These are phyloP conservation scores for Dendrobium chrysotoxum DNA, from an alignment of 106 monocot species.

Conservation along the genomic window DNA sequence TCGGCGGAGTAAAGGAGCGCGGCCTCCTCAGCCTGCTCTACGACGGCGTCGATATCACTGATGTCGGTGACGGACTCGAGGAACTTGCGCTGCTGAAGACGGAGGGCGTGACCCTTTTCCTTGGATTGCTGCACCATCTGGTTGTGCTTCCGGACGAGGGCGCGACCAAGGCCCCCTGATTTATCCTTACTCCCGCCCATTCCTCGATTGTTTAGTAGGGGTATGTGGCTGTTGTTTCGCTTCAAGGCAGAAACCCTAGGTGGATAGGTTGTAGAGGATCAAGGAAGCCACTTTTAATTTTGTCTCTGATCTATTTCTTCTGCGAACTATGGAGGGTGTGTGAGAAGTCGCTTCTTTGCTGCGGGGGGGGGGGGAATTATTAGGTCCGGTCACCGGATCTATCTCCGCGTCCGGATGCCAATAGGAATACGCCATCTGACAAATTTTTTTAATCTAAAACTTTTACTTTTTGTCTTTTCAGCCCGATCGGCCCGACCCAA, in stretches of 20 bases:
- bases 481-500: no score
- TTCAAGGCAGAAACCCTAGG: slow-evolving; percentile 4
- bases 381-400: no score
- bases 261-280: background rate
- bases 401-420: no score
- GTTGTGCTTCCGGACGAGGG: slow-evolving; percentile 76
- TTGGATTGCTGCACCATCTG: slow-evolving; percentile 54
- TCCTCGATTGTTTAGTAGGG: background rate
- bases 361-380: no score
- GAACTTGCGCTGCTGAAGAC: slow-evolving; percentile 19
- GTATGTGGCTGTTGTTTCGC: background rate
- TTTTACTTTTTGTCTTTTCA: no score
- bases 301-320: background rate
- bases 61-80: slow-evolving; percentile 81
- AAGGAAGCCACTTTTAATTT: background rate
- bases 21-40: slow-evolving; percentile 58
- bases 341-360: no score
- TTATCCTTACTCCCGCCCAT: slow-evolving; percentile 55
- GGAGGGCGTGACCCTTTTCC: slow-evolving; percentile 52
- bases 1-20: slow-evolving; percentile 12
- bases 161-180: slow-evolving; percentile 58
- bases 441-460: no score
- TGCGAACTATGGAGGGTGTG: background rate
- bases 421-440: no score
- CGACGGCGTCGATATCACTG: slow-evolving; percentile 75